Evolutionary conservation across 306 rosid genomes (phyloP).

Genomic region (Datisca glomerata): DNA sequence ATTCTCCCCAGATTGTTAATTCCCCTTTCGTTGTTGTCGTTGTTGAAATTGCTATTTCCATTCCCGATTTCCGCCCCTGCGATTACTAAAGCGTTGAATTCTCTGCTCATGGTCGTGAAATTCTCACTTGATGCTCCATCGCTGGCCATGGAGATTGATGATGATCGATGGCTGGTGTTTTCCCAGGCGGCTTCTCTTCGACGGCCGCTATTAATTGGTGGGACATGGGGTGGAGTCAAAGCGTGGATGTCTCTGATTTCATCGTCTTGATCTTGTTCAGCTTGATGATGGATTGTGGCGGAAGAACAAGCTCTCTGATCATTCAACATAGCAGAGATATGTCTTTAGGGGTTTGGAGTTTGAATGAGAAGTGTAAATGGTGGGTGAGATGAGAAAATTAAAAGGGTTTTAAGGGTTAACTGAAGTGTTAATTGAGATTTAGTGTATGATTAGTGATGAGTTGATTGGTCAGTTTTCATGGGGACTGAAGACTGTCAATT

Average conservation of each 20-base stretch:
- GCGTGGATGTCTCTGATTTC: conserved; percentile 80
- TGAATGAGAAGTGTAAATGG: neutral
- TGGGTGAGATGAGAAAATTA: neutral
- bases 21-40: conserved; percentile 9
- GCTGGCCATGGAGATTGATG: conserved; percentile 45
- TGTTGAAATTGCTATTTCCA: conserved; percentile 1
- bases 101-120: conserved; percentile 78
- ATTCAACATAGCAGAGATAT: conserved; percentile 34
- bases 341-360: too few species aligned
- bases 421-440: neutral
- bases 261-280: conserved; percentile 22
- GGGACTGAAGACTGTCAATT: too few species aligned
- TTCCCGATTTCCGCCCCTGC: conserved; percentile 59
- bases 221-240: conserved; percentile 45
- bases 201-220: conserved; percentile 20
- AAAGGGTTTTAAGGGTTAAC: neutral
- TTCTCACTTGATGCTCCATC: conserved; percentile 50
- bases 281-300: conserved; percentile 17
- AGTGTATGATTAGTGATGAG: neutral
- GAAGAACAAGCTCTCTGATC: conserved; percentile 19
- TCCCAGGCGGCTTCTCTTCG: conserved; percentile 50
- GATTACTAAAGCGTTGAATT: conserved; percentile 79
- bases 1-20: conserved; percentile 43
- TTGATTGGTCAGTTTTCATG: too few species aligned
- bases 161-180: conserved; percentile 41